Percentiles rank a stretch among this genome's conserved stretches.
These are phyloP conservation scores for Globisporangium paroecandrum DNA, from an alignment of 352 stramenopile species.

Conservation along the genomic window DNA sequence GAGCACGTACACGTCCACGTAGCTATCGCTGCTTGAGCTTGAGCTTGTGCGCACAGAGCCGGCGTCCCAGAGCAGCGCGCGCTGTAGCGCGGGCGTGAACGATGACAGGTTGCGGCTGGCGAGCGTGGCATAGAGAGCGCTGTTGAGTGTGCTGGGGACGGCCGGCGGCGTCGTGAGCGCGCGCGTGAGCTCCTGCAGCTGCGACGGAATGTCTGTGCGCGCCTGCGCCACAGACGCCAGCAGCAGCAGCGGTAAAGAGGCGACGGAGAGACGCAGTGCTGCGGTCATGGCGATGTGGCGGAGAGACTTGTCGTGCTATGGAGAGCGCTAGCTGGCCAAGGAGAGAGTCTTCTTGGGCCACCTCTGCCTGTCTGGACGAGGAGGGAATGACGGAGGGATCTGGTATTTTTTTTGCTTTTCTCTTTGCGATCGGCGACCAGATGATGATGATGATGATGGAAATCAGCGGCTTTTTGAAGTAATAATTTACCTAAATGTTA, in stretches of 20 bases:
- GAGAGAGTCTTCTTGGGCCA: neutral
- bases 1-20: conserved; percentile 39
- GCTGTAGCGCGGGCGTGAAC: conserved; percentile 31
- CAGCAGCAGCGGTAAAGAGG: neutral
- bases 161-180: conserved; percentile 21
- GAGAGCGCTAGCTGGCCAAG: neutral
- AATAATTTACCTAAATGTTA: too few species aligned
- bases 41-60: conserved; percentile 16
- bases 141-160: neutral
- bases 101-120: neutral
- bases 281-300: neutral
- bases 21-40: conserved; percentile 18
- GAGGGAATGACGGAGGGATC: neutral
- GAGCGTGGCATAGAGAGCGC: neutral
- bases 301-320: neutral
- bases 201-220: conserved; percentile 11
- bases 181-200: conserved; percentile 27
- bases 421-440: neutral
- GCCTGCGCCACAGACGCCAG: neutral
- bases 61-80: conserved; percentile 63
- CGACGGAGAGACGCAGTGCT: neutral
- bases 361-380: neutral
- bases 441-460: neutral
- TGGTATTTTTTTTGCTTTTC: neutral
- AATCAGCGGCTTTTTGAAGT: neutral